A percentile compares a stretch with the other conserved stretches of the same genome.
Evolutionary conservation across 179 eudicot genomes (phyloP).

Genomic region (Amaranthus tricolor): DNA sequence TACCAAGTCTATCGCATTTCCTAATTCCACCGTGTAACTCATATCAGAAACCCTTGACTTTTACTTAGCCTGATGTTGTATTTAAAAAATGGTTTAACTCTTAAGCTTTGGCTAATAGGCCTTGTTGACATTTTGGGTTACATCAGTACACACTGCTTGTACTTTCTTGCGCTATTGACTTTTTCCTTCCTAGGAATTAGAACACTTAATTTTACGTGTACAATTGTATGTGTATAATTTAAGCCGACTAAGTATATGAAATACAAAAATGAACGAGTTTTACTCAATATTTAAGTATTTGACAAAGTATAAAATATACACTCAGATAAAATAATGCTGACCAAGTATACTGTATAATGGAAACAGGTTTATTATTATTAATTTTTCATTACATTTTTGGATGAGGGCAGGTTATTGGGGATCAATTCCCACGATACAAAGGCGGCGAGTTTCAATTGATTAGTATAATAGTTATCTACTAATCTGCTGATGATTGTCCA

Average conservation of each 20-base stretch:
- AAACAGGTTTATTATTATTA: not conserved
- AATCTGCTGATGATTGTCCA: slow-evolving; percentile 6
- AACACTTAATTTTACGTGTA: slow-evolving; percentile 15
- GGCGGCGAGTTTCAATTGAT: slow-evolving; percentile 15
- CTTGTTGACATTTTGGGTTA: not conserved
- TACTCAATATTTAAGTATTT: slow-evolving; percentile 5
- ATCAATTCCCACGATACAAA: not conserved
- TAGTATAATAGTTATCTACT: slow-evolving; percentile 7
- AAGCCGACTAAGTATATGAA: slow-evolving; percentile 15
- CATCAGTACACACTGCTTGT: not conserved
- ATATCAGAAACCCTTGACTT: slow-evolving; percentile 6
- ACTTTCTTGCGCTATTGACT: not conserved
- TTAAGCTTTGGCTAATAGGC: slow-evolving; percentile 4
- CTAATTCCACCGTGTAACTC: slow-evolving; percentile 20
- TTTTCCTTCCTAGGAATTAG: slow-evolving; percentile 11
- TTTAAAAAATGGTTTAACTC: slow-evolving; percentile 6
- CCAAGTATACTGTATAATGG: not conserved
- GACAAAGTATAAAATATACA: slow-evolving; percentile 12
- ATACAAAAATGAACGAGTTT: not conserved
- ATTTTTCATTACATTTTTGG: not conserved
- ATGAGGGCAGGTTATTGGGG: not conserved
- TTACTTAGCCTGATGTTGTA: not conserved
- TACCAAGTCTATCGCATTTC: slow-evolving; percentile 19
- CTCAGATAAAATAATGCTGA: not conserved
- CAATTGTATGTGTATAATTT: slow-evolving; percentile 10